Conservation (phyloP, 2,329 filamentous ascomycete genomes). For the Lizonia empirigonia region DNA sequence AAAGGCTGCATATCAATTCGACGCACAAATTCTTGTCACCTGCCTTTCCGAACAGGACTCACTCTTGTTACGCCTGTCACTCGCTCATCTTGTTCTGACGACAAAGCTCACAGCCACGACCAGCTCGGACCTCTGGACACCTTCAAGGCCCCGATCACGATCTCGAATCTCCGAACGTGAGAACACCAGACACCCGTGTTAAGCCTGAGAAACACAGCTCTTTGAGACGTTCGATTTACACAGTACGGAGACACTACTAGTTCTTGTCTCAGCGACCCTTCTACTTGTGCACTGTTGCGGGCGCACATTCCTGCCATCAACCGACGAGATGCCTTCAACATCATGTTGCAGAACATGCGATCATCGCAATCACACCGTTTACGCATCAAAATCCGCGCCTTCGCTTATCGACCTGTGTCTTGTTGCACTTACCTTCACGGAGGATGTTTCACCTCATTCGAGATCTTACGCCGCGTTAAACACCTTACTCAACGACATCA, state of each 20-base stretch:
- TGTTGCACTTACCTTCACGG: slow-evolving; percentile 33
- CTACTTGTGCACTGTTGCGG: neutral
- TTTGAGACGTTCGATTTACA: neutral
- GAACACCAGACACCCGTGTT: neutral
- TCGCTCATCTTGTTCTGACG: neutral
- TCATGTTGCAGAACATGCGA: slow-evolving; percentile 37
- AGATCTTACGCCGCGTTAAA: slow-evolving; percentile 25
- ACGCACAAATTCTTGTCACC: neutral
- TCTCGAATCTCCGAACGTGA: neutral
- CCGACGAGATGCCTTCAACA: slow-evolving; percentile 11
- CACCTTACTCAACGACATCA: slow-evolving; percentile 34
- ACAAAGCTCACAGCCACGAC: slow-evolving; percentile 7
- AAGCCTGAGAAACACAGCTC: neutral
- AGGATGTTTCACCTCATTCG: slow-evolving; percentile 14
- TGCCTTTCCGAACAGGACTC: neutral
- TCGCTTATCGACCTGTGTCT: slow-evolving; percentile 32
- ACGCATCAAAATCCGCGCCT: slow-evolving; percentile 14
- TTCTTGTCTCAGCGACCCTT: neutral
- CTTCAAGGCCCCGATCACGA: neutral
- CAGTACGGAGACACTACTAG: neutral
- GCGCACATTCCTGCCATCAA: neutral
- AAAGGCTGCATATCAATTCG: neutral
- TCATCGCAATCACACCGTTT: slow-evolving; percentile 32
- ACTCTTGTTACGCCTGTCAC: neutral
- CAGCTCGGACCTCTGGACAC: slow-evolving; percentile 2